Base-by-base conservation (phyloP, 176 grass and related monocot genomes). In the Saccharum spontaneum region DNA sequence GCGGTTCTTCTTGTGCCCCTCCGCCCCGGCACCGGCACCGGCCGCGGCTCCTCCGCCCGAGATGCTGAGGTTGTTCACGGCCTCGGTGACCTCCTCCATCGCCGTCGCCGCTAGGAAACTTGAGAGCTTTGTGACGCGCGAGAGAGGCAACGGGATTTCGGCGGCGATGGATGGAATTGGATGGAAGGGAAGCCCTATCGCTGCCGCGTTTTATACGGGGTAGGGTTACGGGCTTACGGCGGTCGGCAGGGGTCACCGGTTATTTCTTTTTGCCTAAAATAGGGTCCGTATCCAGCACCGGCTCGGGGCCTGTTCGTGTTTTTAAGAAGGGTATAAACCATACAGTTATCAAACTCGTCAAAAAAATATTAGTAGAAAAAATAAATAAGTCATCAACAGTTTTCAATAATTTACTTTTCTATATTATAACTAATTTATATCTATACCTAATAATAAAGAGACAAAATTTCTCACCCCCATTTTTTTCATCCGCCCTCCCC, bases 81-180 rank as follows among this genome's bases (percentile, higher is more conserved):
- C 89, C 73, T 93, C 92, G 10, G 92, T 91, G 57, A 97, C 87
- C 82, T 86, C 90, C 79, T 97, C 92, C 95, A 97, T 97, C 57
- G 79, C 45, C 39, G 71, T 55, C 75, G 68, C 10, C 63, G 57
- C 38, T 57, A 24, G 70, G 13, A 68, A 75, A 73, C 23, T 4
- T 65, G 79, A 67, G 72, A 79, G 48, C 67, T 82, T 18, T 34
- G 46, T 57, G 50, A 37, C 49, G 57, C 40, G n/a, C 16, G 71
- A 75, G 76, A 11, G 52, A 37, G n/a, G 24, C 22, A 20, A 40
- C 16, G 69, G 46, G 74, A 84, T 88, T 88, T 79, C 76, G 82
- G 82, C 82, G 82, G 82, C 82, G 87, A 65, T 0, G 44, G 88
- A 65, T 55, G 70, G 54, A 74, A 46, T 16, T 28, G 61, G 18